Base-by-base conservation (phyloP, 23 red algal genomes). In the Cyanidium caldarium region DNA sequence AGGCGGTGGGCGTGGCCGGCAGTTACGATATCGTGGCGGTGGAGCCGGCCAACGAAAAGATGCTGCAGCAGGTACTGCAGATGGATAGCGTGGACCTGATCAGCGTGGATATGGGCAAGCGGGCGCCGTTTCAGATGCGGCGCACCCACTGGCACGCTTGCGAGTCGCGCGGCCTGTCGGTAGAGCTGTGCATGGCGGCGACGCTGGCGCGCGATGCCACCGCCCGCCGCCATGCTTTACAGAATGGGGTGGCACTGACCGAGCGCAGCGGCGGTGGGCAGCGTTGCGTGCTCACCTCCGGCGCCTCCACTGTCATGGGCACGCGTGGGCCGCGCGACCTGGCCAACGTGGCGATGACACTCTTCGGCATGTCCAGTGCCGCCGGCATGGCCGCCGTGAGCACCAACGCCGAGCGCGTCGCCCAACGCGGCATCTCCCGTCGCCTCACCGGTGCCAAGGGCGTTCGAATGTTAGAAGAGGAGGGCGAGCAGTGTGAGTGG, bases 401-500 rank as follows among this genome's bases (percentile, higher is more conserved):
- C 51, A 61, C 10, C 21, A 14, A 14, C 31, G 51, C 51, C 3
- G 23, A 61, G 13, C 31, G 5, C 31, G 51, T 61, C 3, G 21
- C 31, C 23, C 51, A 28, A 5, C 51, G 31, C 13, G 51, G 10
- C 3, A 28, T 28, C n/a, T 12, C 7, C 31, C 51, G 51, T 28
- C 51, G 51, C 10, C n/a, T 28, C 51, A 61, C 51, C 5, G 51
- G 51, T 61, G 51, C n/a, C 23, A 61, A 61, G 51, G 51, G 51
- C 21, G 51, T 28, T 25, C 21, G 23, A n/a, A n/a, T n/a, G n/a
- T n/a, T n/a, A n/a, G n/a, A n/a, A n/a, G n/a, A n/a, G n/a, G n/a
- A n/a, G n/a, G n/a, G n/a, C n/a, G n/a, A n/a, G n/a, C n/a, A n/a
- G n/a, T n/a, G n/a, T n/a, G n/a, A n/a, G n/a, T n/a, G n/a, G n/a